Evolutionary conservation across 805 yeast species (phyloP).

Genomic region (Saccharomycopsis selenospora): DNA sequence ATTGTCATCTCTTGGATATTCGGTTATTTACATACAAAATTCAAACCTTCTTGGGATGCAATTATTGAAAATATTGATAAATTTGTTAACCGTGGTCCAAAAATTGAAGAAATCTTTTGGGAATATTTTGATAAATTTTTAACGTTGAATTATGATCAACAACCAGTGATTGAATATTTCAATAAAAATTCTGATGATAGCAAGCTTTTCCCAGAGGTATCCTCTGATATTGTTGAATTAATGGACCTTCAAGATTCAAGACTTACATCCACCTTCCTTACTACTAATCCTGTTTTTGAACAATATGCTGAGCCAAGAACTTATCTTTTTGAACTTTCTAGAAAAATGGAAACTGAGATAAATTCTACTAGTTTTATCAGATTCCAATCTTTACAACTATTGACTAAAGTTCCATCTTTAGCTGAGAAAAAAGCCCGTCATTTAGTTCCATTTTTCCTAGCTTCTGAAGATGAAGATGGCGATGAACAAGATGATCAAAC

Average conservation of each 20-base stretch:
- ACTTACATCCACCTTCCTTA: slow-evolving; percentile 35
- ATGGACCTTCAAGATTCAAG: slow-evolving; percentile 31
- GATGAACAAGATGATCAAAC: slow-evolving; percentile 16
- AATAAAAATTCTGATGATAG: slow-evolving; percentile 21
- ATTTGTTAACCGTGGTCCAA: slow-evolving; percentile 29
- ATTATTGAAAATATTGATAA: slow-evolving; percentile 53
- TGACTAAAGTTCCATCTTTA: slow-evolving; percentile 51
- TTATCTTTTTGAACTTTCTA: slow-evolving; percentile 35
- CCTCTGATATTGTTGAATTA: slow-evolving; percentile 21
- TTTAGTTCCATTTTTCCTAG: slow-evolving; percentile 53
- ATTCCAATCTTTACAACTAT: slow-evolving; percentile 48
- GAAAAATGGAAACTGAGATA: slow-evolving; percentile 32
- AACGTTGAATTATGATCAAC: slow-evolving; percentile 26
- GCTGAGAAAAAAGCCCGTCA: slow-evolving; percentile 58
- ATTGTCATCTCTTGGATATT: slow-evolving; percentile 44
- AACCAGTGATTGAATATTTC: slow-evolving; percentile 18
- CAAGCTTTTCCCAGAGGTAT: slow-evolving; percentile 22
- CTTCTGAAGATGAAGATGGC: slow-evolving; percentile 22
- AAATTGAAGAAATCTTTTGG: slow-evolving; percentile 49
- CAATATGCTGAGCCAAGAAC: slow-evolving; percentile 30
- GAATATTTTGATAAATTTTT: slow-evolving; percentile 30
- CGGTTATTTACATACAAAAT: slow-evolving; percentile 67
- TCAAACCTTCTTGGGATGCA: slow-evolving; percentile 83
- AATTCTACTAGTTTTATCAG: slow-evolving; percentile 42
- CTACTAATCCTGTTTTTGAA: slow-evolving; percentile 26